Evolutionary conservation across 176 grass and related monocot genomes (phyloP), one percentile per base, ranked within the genome.

Genomic region (Bothriochloa decipiens): DNA sequence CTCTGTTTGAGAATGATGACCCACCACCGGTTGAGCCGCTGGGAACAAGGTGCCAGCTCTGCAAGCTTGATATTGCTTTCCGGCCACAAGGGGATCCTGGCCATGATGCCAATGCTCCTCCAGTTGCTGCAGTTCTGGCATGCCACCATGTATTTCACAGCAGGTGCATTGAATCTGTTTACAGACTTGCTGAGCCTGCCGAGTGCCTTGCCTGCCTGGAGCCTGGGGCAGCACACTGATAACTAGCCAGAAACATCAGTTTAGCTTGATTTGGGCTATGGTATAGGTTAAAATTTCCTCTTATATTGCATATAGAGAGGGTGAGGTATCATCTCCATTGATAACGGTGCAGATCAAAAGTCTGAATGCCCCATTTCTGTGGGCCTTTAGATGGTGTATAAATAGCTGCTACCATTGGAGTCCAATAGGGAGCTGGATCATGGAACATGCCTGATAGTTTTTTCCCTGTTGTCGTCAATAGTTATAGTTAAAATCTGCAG

Each of bases 51-150:
- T 94, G 92, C 47, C 71, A 78, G 39, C 89, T 94, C 77, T 94
- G 92, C 87, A 86, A 88, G 77, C 72, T 94, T 4, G 92, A 94
- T 65, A 27, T 94, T 0, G 83, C 92, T 9, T 94, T 91, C 50
- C 64, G 26, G 18, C 76, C 86, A 15, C 85, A 67, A 55, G 79
- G 79, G 15, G 70, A 65, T 11, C 17, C 62, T 47, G 46, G 75
- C 35, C 45, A 61, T 36, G 79, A 73, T 39, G 67, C 47, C 27
- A 83, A 72, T 4, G 81, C 80, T 70, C 92, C 86, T 75, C 89
- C 92, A 41, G 77, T 91, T 0, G 40, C 82, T 1, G 92, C 76
- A 2, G 62, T 94, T 72, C 83, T 94, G 17, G 40, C 72, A 35
- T 94, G 92, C 81, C 76, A 83, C 71, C 92, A 94, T 58, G 58